phyloP scores from a whole-genome alignment of 2,329 filamentous ascomycete species.

The Lithohypha guttulata region DNA sequence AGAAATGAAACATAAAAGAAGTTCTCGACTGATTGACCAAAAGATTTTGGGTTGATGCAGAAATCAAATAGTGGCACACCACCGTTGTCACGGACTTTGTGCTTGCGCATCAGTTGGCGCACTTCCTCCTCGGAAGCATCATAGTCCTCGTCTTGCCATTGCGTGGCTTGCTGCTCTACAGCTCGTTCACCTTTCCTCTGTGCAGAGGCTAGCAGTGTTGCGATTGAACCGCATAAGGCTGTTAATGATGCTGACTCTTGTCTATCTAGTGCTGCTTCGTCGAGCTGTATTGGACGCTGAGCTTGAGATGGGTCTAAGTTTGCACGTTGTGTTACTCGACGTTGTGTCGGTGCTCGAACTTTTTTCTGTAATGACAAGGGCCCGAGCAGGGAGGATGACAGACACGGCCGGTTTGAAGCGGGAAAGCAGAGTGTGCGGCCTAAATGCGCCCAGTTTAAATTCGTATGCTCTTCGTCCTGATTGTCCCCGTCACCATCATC shows the following conservation, averaged over 20 bases:
- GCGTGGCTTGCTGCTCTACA: constrained; percentile 31
- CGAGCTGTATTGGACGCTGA: constrained; percentile 63
- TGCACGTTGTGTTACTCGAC: constrained; percentile 53
- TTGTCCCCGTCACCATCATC: constrained; percentile 57
- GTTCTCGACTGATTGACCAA: constrained; percentile 92
- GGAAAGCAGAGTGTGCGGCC: constrained; percentile 68
- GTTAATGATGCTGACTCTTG: constrained; percentile 73
- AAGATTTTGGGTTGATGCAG: constrained; percentile 78
- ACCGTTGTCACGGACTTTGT: constrained; percentile 56
- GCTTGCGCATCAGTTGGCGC: constrained; percentile 48
- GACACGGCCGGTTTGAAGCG: constrained; percentile 59
- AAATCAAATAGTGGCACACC: constrained; percentile 76
- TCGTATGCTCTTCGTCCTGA: constrained; percentile 58
- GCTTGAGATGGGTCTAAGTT: constrained; percentile 59
- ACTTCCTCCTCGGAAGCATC: constrained; percentile 30
- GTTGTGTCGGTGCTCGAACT: constrained; percentile 56
- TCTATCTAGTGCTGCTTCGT: constrained; percentile 60
- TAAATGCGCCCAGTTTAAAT: constrained; percentile 75
- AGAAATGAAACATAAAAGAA: constrained; percentile 94
- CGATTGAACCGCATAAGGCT: constrained; percentile 64
- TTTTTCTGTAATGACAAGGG: constrained; percentile 85
- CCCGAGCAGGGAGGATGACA: constrained; percentile 76
- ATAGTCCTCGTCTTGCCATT: constrained; percentile 14
- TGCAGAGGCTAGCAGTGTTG: constrained; percentile 44
- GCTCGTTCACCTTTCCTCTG: constrained; percentile 36